Conservation (phyloP, 2,329 filamentous ascomycete genomes). For the Cytospora schulzeri region DNA sequence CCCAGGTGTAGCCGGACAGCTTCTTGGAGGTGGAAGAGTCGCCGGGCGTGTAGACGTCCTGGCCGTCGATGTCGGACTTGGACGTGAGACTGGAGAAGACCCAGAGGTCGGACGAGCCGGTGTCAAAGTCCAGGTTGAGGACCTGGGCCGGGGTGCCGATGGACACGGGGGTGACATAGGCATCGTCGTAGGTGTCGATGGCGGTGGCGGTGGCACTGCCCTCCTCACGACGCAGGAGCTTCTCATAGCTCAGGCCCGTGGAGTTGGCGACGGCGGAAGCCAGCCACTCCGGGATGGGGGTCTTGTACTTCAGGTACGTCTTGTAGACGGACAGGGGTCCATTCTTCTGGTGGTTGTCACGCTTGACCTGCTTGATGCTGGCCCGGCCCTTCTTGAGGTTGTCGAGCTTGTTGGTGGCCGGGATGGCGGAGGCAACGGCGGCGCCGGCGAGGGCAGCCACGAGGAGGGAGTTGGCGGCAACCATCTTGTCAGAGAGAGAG, state of each 20-base stretch:
- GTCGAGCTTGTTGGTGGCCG: slow-evolving; percentile 19
- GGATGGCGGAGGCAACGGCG: slow-evolving; percentile 25
- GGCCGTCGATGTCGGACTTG: slow-evolving; percentile 48
- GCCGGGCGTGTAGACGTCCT: slow-evolving; percentile 57
- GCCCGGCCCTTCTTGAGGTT: slow-evolving; percentile 24
- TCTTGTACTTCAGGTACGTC: slow-evolving; percentile 29
- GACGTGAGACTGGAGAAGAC: slow-evolving; percentile 62
- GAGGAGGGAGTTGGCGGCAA: slow-evolving; percentile 25
- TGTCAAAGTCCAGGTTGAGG: slow-evolving; percentile 67
- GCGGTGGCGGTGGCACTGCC: slow-evolving; percentile 21
- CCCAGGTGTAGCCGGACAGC: slow-evolving; percentile 49
- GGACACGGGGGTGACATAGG: slow-evolving; percentile 59
- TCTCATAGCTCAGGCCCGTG: slow-evolving; percentile 16
- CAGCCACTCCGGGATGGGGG: slow-evolving; percentile 25
- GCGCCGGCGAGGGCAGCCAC: slow-evolving; percentile 25
- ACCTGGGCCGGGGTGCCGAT: slow-evolving; percentile 57
- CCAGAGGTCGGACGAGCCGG: slow-evolving; percentile 70
- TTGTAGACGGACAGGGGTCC: slow-evolving; percentile 29
- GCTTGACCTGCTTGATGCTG: slow-evolving; percentile 25
- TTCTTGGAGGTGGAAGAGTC: slow-evolving; percentile 45
- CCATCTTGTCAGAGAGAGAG: slow-evolving; percentile 21
- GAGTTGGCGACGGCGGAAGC: slow-evolving; percentile 26
- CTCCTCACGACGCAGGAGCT: slow-evolving; percentile 16
- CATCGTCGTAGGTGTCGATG: slow-evolving; percentile 23
- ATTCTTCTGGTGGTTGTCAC: slow-evolving; percentile 25